Percentiles rank a stretch among this genome's conserved stretches.
Conservation (phyloP, 2,329 filamentous ascomycete species). For the Talaromyces pinophilus region DNA sequence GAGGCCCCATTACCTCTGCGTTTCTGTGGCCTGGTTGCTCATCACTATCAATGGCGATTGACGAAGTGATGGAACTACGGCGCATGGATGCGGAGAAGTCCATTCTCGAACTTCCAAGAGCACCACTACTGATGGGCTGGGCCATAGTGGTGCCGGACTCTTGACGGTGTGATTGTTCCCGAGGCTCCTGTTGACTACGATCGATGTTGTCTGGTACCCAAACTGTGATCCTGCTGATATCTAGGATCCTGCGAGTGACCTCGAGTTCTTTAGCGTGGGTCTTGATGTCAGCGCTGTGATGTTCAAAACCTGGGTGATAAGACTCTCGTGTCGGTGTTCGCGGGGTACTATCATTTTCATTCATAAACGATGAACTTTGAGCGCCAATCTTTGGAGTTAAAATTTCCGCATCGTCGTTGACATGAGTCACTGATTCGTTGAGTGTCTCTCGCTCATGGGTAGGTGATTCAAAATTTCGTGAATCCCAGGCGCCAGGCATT, state of each 20-base stretch:
- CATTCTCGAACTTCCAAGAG: constrained; percentile 30
- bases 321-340: background rate
- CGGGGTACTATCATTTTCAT: background rate
- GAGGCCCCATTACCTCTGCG: constrained; percentile 15
- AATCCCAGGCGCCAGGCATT: constrained; percentile 49
- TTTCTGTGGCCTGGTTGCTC: constrained; percentile 12
- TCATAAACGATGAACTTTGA: constrained; percentile 19
- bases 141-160: constrained; percentile 24
- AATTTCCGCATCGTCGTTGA: constrained; percentile 26
- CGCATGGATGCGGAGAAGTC: constrained; percentile 29
- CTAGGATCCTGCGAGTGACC: constrained; percentile 39
- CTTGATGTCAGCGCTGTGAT: constrained; percentile 25
- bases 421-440: constrained; percentile 8
- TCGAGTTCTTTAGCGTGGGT: constrained; percentile 30
- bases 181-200: background rate
- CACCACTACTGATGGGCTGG: constrained; percentile 29
- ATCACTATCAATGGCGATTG: constrained; percentile 23
- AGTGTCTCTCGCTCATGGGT: background rate
- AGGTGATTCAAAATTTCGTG: constrained; percentile 27
- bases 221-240: constrained; percentile 37
- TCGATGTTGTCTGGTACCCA: constrained; percentile 35
- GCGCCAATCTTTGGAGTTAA: constrained; percentile 37
- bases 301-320: background rate
- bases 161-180: background rate
- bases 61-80: constrained; percentile 27